phyloP scores from a whole-genome alignment of 2,329 filamentous ascomycete genomes.

The Sphaerulina populicola region DNA sequence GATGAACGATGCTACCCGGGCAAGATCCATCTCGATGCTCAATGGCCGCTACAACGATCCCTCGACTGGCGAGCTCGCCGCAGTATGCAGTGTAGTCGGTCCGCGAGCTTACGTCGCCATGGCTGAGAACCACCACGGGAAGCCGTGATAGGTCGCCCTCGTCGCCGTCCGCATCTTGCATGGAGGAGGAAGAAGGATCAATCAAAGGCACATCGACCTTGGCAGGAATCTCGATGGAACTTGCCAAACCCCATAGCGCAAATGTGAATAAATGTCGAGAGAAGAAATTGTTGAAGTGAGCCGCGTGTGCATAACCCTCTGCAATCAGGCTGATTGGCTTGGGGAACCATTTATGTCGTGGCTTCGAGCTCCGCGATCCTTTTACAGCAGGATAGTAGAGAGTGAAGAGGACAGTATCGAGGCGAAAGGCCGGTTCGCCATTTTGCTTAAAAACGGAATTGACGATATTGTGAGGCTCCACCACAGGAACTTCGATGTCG shows the following conservation, averaged over 20 bases:
- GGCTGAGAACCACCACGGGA: conserved; percentile 37
- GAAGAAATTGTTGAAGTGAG: conserved; percentile 31
- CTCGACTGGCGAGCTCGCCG: conserved; percentile 38
- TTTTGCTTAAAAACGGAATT: conserved; percentile 32
- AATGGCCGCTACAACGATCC: conserved; percentile 37
- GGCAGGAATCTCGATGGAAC: conserved; percentile 36
- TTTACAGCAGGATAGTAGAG: conserved; percentile 36
- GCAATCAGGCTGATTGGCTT: conserved; percentile 37
- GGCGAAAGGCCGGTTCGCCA: conserved; percentile 34
- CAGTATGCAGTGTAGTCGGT: conserved; percentile 40
- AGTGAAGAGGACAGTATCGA: conserved; percentile 37
- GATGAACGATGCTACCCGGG: conserved; percentile 35
- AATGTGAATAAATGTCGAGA: conserved; percentile 33
- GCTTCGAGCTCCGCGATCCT: conserved; percentile 18
- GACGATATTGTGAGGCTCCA: conserved; percentile 29
- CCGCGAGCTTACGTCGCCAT: conserved; percentile 38
- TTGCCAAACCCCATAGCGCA: conserved; percentile 35
- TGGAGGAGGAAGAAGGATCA: background rate
- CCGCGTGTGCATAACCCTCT: conserved; percentile 37
- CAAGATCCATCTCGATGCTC: conserved; percentile 41
- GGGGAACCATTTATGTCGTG: conserved; percentile 37
- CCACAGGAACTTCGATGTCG: conserved; percentile 33
- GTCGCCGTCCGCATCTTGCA: background rate
- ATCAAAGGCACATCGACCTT: conserved; percentile 32
- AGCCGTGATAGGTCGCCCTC: conserved; percentile 17